Evolutionary conservation across 441 rosid species (phyloP), one percentile per base, ranked within the genome.

Genomic region (Mallotus repandus): DNA sequence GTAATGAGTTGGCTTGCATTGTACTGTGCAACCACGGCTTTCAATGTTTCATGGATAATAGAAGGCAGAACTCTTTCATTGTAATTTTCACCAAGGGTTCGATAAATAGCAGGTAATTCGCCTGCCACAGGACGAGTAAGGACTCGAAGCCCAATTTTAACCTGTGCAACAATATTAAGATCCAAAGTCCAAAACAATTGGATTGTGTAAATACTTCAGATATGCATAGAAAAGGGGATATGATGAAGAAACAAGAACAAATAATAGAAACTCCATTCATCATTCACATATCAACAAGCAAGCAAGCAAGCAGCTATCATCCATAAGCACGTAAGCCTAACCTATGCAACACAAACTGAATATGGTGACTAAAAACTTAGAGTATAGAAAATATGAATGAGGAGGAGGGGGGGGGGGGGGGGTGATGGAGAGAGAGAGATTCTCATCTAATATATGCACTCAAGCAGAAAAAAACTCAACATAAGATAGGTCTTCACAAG

Each of bases 1-100:
- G 98, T 91, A 74, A 94, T 92, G 74, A 94, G 96, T 82, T 94
- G 98, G 80, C 97, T 94, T 55, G 98, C 98, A 85, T 94, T 94
- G 84, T 90, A 92, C 81, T 88, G 98, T 7, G 98, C 97, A 79
- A 94, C 97, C 65, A 94, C 97, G 35, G 95, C 88, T 84, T 94
- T 94, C 85, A 94, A 79, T 68, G 98, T 94, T 81, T 94, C 98
- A 77, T 91, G 91, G 69, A 90, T 87, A 61, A 91, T 90, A 18
- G 97, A 91, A 49, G 98, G 98, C 68, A 91, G 83, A 72, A 94
- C 97, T 80, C 97, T 92, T 78, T 94, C 97, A 66, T 87, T 90
- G 67, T 90, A 94, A 75, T 89, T 90, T 87, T 90, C 92, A 73
- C 97, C 98, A 81, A 94, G 88, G 10, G 85, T 82, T 63, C 97